Base-by-base conservation (phyloP, 1,284 basidiomycete genomes). In the Pterulicium gracile region DNA sequence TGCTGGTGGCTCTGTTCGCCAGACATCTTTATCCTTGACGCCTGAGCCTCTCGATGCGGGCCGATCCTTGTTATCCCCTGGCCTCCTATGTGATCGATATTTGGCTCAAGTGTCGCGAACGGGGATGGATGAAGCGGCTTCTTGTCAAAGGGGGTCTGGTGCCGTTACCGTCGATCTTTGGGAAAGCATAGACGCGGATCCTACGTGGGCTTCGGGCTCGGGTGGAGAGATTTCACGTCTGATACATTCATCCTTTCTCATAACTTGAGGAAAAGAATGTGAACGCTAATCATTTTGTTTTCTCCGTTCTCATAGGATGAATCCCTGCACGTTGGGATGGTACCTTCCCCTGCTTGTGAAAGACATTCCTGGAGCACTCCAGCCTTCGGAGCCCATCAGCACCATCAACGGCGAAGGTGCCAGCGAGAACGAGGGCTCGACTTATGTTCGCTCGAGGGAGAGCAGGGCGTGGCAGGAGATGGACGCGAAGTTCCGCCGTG, bases 321-420 rank as follows among this genome's bases (percentile, higher is more conserved):
- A 97, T 60, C 92, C 93, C 44, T 88, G 86, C 52, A 95, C 91
- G 20, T 75, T 94, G n/a, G 86, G 87, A 3, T 94, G 90, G 81
- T 96, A 96, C 63, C 72, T 95, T 19, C 91, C 93, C 17, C 67
- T 95, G 52, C 70, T 93, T 45, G 77, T 88, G 46, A 72, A 70
- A 54, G 81, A 81, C 57, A 67, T 73, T 48, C 77, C 79, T 56
- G 80, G 79, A 12, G 81, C 79, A 51, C 60, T 81, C 56, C 78
- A 80, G 56, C 79, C 79, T 41, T 79, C 74, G 21, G 79, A 80
- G 51, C 7, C 5, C 5, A 5, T 15, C 7, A 7, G 4, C 4
- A 7, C 5, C 4, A 7, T 17, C 36, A 39, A 17, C 36, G 15
- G 36, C 36, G 19, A 4, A 7, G 4, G 19, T 13, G 15, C 5